Evolutionary conservation across 768 basidiomycete genomes (phyloP), one percentile per base, ranked within the genome.

Genomic region (Daedaleopsis nitida): DNA sequence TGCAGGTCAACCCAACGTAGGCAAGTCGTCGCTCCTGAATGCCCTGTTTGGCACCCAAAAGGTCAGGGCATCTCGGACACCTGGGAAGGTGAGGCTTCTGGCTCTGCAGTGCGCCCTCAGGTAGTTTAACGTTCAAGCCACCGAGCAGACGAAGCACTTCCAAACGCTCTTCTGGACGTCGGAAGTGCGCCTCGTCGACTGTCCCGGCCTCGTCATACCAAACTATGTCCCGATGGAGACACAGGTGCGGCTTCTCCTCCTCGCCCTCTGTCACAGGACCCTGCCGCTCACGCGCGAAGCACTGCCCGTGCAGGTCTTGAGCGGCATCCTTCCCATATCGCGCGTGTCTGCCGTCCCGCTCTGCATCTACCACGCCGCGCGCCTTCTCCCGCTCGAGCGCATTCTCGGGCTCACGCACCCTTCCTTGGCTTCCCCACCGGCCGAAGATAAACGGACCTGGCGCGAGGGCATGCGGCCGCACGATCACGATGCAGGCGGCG

Each of bases 151-250:
- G 4, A 97, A 96, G 75, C 94, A 97, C 71, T 94, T 94, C 70
- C 94, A 98, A 72, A 98, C 96, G 0, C 82, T 96, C 45, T 96
- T 89, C 73, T 92, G 89, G 88, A 94, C 92, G 24, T 75, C 82
- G 1, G 86, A 93, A 62, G 83, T 98, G 62, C 89, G 94, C 49
- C 82, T 98, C 10, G 93, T 94, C 39, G 96, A 98, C 74, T 98
- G 96, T 68, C 96, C 96, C 0, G 96, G 96, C 11, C 83, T 98
- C 16, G 93, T 98, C 3, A 87, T 96, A 80, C 96, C 96, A 10
- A 89, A 86, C 62, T 81, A 82, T 67, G 83, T 89, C 5, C 91
- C 87, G 10, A 86, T 93, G 86, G 92, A 94, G 72, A 83, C 87
- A 70, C 93, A 96, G 77, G 90, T 87, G 65, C 19, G 47, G 72